These are phyloP conservation scores for Fusarium sp. DNA, from an alignment of 2,329 filamentous ascomycete genomes.

Conservation along the genomic window DNA sequence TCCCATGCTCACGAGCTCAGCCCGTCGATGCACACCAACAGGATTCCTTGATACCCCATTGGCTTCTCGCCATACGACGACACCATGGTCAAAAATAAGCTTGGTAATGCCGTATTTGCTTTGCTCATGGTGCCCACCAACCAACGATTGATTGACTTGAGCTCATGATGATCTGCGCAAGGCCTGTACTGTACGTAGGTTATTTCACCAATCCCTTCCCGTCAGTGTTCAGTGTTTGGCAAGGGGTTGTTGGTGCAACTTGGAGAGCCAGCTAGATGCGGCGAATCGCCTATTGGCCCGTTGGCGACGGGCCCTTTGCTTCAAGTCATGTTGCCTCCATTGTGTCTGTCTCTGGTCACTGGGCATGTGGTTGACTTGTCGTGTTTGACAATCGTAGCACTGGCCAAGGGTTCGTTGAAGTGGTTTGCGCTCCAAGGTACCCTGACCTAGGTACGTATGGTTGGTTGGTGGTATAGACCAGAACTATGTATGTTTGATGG, in stretches of 20 bases:
- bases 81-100: slow-evolving; percentile 3
- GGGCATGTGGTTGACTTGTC: slow-evolving; percentile 29
- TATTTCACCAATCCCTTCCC: slow-evolving; percentile 17
- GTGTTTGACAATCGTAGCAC: slow-evolving; percentile 41
- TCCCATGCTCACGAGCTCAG: slow-evolving; percentile 39
- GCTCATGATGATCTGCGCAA: slow-evolving; percentile 24
- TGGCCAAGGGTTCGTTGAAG: slow-evolving; percentile 44
- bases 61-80: slow-evolving; percentile 32
- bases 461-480: too few relatives aligned
- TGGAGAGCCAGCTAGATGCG: slow-evolving; percentile 16
- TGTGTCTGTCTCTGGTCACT: slow-evolving; percentile 25
- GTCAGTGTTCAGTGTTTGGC: slow-evolving; percentile 26
- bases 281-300: slow-evolving; percentile 30
- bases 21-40: slow-evolving; percentile 34
- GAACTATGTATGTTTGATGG: background rate
- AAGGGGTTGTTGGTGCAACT: slow-evolving; percentile 32
- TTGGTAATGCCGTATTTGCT: slow-evolving; percentile 15
- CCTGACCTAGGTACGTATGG: background rate
- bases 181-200: background rate
- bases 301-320: slow-evolving; percentile 26
- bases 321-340: slow-evolving; percentile 14
- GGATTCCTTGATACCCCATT: slow-evolving; percentile 30
- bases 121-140: slow-evolving; percentile 14
- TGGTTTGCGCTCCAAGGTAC: background rate
- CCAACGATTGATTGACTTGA: slow-evolving; percentile 9